Evolutionary conservation across 2,329 filamentous ascomycete genomes (phyloP), one percentile per base, ranked within the genome.

Genomic region (Fusarium floridanum): DNA sequence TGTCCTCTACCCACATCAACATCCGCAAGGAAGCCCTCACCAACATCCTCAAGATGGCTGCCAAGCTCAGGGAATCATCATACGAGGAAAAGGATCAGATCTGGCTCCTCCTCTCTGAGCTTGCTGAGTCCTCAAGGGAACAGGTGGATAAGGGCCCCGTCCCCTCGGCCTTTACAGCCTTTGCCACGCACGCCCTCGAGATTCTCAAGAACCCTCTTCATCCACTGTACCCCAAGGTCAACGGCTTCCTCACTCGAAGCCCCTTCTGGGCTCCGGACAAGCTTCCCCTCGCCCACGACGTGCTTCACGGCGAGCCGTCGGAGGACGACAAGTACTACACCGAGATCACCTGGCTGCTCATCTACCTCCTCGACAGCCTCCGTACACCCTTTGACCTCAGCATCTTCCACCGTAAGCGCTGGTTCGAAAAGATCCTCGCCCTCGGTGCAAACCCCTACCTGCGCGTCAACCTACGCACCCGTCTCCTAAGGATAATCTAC

Each of bases 211-310:
- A 94, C 71, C 96, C 96, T 0, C 87, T 95, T 17, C 94, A 97
- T 80, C 90, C 90, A 70, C 89, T 98, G 41, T 98, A 98, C 81
- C 90, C 91, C 67, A 98, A 98, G 81, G 85, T 97, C 83, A 98
- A 97, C 84, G 87, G 88, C 7, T 98, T 95, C 81, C 89, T 98
- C 39, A 94, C 94, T 24, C 91, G 91, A 61, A 90, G 91, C 0
- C 95, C 96, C 1, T 83, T 87, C 27, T 98, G 96, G 96, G 88
- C 91, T 14, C 80, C 92, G 20, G 90, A 94, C 68, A 92, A 91
- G 79, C 90, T 97, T 27, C 89, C 97, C 9, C 86, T 96, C n/a
- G 90, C 91, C 27, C 87, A 90, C 75, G 87, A 89, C 72, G 85
- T 92, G 61, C 84, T 92, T 12, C 87, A 90, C 67, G 88, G 91